Evolutionary conservation across 2,329 filamentous ascomycete species (phyloP).

Genomic region (Aspergillus chevalieri): DNA sequence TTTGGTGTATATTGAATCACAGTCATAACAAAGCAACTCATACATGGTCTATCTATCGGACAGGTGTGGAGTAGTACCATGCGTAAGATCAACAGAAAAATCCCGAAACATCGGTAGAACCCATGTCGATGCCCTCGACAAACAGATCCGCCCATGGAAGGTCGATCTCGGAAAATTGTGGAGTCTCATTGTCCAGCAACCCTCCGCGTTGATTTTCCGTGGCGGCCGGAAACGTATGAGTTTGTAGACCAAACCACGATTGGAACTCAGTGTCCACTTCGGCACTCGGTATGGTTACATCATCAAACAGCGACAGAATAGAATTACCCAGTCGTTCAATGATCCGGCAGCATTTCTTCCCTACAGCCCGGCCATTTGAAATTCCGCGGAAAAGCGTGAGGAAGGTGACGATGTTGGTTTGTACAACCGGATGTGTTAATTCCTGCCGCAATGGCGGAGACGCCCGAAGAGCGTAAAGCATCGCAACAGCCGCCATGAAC

Average conservation of each 20-base stretch:
- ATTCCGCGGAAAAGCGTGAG: constrained; percentile 7
- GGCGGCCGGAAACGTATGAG: constrained; percentile 4
- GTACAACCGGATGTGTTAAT: constrained; percentile 5
- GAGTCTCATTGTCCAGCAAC: not conserved
- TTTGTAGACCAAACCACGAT: constrained; percentile 18
- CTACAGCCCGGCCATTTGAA: constrained; percentile 11
- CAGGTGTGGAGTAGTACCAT: no score
- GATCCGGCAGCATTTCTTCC: constrained; percentile 13
- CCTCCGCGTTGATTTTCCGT: not conserved
- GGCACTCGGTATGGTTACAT: constrained; percentile 3
- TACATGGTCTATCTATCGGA: no score
- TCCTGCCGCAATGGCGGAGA: constrained; percentile 10
- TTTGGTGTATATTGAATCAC: no score
- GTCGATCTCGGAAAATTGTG: constrained; percentile 7
- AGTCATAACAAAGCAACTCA: no score
- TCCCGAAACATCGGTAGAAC: constrained; percentile 6
- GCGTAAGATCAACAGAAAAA: constrained; percentile 2
- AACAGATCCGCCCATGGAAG: constrained; percentile 10
- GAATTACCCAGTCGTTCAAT: constrained; percentile 13
- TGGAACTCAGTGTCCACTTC: constrained; percentile 18
- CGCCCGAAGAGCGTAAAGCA: constrained; percentile 21
- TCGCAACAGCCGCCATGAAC: constrained; percentile 24
- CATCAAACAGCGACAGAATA: constrained; percentile 12
- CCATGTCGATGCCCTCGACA: constrained; percentile 7
- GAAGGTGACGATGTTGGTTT: constrained; percentile 8